Percentiles rank a stretch among this genome's conserved stretches.
These are phyloP conservation scores for Clohesyomyces aquaticus DNA, from an alignment of 495 filamentous ascomycete species.

Conservation along the genomic window DNA sequence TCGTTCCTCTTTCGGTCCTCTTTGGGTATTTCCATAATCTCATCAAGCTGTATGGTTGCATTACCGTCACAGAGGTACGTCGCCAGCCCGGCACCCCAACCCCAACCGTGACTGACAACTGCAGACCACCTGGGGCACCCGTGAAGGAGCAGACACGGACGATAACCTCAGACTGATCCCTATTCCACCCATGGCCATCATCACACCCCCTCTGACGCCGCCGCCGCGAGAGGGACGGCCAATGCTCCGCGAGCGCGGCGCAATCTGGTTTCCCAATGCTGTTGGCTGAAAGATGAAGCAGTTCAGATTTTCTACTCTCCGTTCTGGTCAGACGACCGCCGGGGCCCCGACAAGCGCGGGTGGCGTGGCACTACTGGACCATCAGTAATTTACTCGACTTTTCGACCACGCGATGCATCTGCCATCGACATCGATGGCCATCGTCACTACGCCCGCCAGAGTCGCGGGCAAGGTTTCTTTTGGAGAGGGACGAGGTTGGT, in stretches of 20 bases:
- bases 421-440: not conserved
- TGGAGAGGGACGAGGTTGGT: not conserved
- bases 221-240: conserved; percentile 27
- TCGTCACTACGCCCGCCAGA: not conserved
- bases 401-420: not conserved
- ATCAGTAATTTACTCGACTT: conserved; percentile 26
- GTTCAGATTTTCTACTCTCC: not conserved
- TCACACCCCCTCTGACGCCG: conserved; percentile 28
- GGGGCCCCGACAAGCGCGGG: conserved; percentile 2
- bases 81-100: conserved; percentile 8
- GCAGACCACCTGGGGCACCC: conserved; percentile 71
- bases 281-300: conserved; percentile 18
- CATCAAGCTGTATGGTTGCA: conserved; percentile 65
- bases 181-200: conserved; percentile 19
- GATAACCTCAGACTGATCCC: conserved; percentile 43
- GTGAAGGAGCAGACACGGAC: conserved; percentile 67
- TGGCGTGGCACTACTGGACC: conserved; percentile 18
- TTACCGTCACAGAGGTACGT: conserved; percentile 56
- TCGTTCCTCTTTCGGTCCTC: conserved; percentile 58
- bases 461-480: conserved; percentile 3
- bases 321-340: conserved; percentile 14
- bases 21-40: conserved; percentile 66
- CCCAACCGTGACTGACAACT: conserved; percentile 1
- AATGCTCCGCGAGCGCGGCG: conserved; percentile 35
- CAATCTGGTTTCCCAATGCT: conserved; percentile 20